Evolutionary conservation across 1,139 yeast species (phyloP), one percentile per base, ranked within the genome.

Genomic region (Tardiomyces blankii): DNA sequence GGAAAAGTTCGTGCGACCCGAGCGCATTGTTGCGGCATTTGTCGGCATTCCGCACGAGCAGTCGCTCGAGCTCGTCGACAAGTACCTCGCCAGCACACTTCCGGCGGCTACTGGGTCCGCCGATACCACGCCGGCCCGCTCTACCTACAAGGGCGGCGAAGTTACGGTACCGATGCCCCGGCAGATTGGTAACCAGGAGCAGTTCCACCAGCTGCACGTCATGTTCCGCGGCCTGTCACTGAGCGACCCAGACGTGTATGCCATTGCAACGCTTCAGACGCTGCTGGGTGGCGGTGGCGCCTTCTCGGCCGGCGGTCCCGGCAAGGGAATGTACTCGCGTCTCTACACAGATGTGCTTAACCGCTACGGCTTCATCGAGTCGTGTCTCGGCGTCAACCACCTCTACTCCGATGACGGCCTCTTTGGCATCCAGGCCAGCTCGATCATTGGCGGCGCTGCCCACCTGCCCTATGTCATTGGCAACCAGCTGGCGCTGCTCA

Each of bases 221-320:
- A 95, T 85, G 2, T 91, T 85, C 61, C 91, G 91, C 63, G 95
- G 97, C 18, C 71, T 85, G 2, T 85, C 96, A 0, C 80, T 89
- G 41, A 75, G 80, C 46, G 81, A 84, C 59, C 89, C 87, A 18
- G 97, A 91, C 56, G 80, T 89, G 40, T 91, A 91, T 58, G 94
- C 95, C 0, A 70, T 88, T 42, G 96, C 97, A 1, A 82, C 91
- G 1, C 73, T 91, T 47, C 98, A 91, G 61, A 88, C 91, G 50
- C 70, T 91, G 28, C 70, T 91, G n/a, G 98, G 98, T 39, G 97
- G 97, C 38, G 98, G 98, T 44, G 94, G 96, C 7, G 88, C 97
- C 1, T 91, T 91, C 61, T 82, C 94, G 21, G 97, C 99, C 11
- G 99, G 99, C 53, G 99, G 99, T 0, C 99, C 99, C n/a, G 99